These are phyloP conservation scores for Pseudogymnoascus sp. DNA, from an alignment of 2,329 filamentous ascomycete species.

Conservation along the genomic window DNA sequence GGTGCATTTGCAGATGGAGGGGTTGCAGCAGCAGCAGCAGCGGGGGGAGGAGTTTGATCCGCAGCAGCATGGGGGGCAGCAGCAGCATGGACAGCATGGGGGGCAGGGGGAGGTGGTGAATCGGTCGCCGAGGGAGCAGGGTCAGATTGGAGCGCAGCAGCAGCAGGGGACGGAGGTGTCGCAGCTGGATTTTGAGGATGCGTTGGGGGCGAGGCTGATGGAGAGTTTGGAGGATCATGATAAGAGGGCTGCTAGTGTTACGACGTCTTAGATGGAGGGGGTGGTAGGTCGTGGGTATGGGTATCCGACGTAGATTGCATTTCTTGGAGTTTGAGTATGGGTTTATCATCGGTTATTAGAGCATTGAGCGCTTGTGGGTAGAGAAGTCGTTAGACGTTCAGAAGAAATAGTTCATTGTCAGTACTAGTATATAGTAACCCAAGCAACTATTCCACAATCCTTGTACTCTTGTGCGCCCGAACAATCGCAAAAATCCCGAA, in stretches of 20 bases:
- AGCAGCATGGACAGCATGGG: not conserved
- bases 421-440: not conserved
- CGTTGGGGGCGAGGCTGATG: constrained; percentile 3
- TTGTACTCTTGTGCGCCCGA: not conserved
- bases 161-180: not conserved
- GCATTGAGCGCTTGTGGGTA: not conserved
- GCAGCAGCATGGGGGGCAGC: not conserved
- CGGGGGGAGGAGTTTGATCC: not conserved
- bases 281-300: no score
- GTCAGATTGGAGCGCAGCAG: not conserved
- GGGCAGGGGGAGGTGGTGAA: not conserved
- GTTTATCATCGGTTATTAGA: not conserved
- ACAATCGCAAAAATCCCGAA: not conserved
- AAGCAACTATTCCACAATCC: not conserved
- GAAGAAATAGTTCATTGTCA: not conserved
- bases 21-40: not conserved
- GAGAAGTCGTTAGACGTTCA: not conserved
- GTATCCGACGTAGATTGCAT: not conserved
- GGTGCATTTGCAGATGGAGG: not conserved
- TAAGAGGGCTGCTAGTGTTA: constrained; percentile 6
- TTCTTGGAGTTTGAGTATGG: not conserved
- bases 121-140: not conserved
- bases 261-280: not conserved
- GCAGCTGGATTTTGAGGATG: constrained; percentile 7
- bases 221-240: constrained; percentile 11